A percentile compares a stretch with the other conserved stretches of the same genome.
Evolutionary conservation across 192 early-diverging fungal genomes (phyloP).

Genomic region (Diversispora epigaea): DNA sequence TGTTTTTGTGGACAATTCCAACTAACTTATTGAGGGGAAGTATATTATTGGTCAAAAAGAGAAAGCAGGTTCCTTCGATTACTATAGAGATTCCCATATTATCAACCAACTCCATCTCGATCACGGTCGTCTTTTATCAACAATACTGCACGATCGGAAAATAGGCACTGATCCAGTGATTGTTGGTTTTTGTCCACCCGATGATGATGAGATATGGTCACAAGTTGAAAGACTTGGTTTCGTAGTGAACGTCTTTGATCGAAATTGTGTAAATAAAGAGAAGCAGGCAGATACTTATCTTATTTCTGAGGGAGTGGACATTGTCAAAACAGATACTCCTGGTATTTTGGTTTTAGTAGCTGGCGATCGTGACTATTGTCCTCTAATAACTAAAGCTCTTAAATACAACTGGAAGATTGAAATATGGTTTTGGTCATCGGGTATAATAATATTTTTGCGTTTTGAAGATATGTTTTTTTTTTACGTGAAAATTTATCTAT

Average conservation of each 20-base stretch:
- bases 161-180: constrained; percentile 4
- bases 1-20: constrained; percentile 22
- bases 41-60: not conserved
- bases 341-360: constrained; percentile 9
- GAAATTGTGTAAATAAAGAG: constrained; percentile 13
- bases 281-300: not conserved
- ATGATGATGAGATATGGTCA: not conserved
- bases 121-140: constrained; percentile 12
- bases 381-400: not conserved
- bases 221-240: not conserved
- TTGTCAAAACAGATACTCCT: not conserved
- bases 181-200: constrained; percentile 15
- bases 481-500: not conserved
- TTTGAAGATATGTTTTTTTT: not conserved
- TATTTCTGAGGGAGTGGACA: not conserved
- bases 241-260: constrained; percentile 12
- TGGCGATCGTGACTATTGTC: constrained; percentile 8
- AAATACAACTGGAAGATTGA: constrained; percentile 1
- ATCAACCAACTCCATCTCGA: not conserved
- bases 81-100: not conserved
- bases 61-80: not conserved
- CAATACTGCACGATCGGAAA: constrained; percentile 5
- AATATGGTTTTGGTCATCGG: constrained; percentile 5
- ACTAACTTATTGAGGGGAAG: constrained; percentile 10
- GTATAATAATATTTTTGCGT: constrained; percentile 12